phyloP scores from a whole-genome alignment of 441 rosid species.

The Melastoma candidum region DNA sequence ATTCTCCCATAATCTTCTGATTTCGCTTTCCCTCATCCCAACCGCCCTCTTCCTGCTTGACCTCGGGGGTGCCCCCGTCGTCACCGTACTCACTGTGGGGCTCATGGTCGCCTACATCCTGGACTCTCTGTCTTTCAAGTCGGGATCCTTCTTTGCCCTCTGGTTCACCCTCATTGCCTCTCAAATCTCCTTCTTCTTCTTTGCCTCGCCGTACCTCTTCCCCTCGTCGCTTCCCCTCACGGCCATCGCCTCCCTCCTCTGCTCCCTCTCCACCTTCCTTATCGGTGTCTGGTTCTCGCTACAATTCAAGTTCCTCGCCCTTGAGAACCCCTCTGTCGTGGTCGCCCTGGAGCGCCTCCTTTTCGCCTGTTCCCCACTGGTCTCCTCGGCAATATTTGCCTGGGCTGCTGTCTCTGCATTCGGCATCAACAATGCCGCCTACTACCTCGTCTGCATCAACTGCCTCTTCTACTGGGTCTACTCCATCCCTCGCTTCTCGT shows the following conservation, averaged over 20 bases:
- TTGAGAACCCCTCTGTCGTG: constrained; percentile 76
- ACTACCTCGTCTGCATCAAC: constrained; percentile 63
- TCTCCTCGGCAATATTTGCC: constrained; percentile 70
- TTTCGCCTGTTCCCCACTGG: constrained; percentile 74
- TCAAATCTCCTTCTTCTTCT: constrained; percentile 89
- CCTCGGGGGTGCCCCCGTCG: constrained; percentile 82
- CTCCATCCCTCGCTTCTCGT: constrained; percentile 71
- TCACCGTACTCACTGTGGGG: constrained; percentile 62
- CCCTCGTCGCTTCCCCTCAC: constrained; percentile 61
- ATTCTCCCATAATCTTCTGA: constrained; percentile 62
- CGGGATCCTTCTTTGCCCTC: constrained; percentile 68
- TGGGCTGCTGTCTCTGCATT: constrained; percentile 93
- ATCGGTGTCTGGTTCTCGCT: constrained; percentile 90
- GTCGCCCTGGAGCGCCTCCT: constrained; percentile 85
- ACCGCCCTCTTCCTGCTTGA: constrained; percentile 84
- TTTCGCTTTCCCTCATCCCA: constrained; percentile 74
- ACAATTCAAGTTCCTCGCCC: constrained; percentile 92
- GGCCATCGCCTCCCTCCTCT: constrained; percentile 54
- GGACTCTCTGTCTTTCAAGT: constrained; percentile 74
- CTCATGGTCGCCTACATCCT: constrained; percentile 84
- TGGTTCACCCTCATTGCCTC: constrained; percentile 72
- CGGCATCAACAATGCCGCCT: constrained; percentile 74
- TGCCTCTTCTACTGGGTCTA: constrained; percentile 88
- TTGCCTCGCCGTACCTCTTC: constrained; percentile 43
- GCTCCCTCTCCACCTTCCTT: constrained; percentile 60